These are phyloP conservation scores for Polychytrium aggregatum DNA, from an alignment of 192 early-diverging fungal genomes.

Conservation along the genomic window DNA sequence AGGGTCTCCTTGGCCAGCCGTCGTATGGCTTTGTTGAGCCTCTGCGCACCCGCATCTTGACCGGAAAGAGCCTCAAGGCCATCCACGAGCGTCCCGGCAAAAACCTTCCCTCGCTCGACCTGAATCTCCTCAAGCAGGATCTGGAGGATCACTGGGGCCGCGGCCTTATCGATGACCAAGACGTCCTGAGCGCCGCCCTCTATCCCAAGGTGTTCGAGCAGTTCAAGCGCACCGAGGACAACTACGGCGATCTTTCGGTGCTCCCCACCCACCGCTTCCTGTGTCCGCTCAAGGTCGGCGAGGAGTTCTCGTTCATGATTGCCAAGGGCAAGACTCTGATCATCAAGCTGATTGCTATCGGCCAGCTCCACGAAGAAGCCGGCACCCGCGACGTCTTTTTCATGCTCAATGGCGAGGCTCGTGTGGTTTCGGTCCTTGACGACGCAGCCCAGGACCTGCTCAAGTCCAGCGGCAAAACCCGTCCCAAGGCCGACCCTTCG, in stretches of 20 bases:
- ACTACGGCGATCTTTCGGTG: constrained; percentile 77
- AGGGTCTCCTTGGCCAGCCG: constrained; percentile 89
- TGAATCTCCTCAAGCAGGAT: constrained; percentile 57
- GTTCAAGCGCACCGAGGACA: constrained; percentile 57
- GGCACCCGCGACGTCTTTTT: constrained; percentile 89
- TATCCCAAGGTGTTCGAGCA: constrained; percentile 92
- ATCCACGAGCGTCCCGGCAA: constrained; percentile 83
- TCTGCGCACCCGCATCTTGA: constrained; percentile 69
- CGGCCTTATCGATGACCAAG: constrained; percentile 20
- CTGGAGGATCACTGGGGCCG: constrained; percentile 74
- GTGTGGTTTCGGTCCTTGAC: constrained; percentile 52
- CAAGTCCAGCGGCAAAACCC: constrained; percentile 18
- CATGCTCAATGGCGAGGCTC: constrained; percentile 87
- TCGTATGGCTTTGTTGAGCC: constrained; percentile 91
- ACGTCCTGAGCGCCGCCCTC: constrained; percentile 77
- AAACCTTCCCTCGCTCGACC: constrained; percentile 65
- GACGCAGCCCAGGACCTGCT: constrained; percentile 5
- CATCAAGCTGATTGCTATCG: constrained; percentile 81
- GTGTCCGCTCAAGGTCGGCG: constrained; percentile 67
- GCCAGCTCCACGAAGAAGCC: constrained; percentile 63
- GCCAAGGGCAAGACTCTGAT: constrained; percentile 84
- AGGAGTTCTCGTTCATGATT: constrained; percentile 81
- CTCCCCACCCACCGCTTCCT: constrained; percentile 90
- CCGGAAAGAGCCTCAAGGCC: constrained; percentile 43
- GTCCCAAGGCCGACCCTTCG: constrained; percentile 60